Conservation (phyloP, 2,329 filamentous ascomycete species). For the Talaromyces islandicus region DNA sequence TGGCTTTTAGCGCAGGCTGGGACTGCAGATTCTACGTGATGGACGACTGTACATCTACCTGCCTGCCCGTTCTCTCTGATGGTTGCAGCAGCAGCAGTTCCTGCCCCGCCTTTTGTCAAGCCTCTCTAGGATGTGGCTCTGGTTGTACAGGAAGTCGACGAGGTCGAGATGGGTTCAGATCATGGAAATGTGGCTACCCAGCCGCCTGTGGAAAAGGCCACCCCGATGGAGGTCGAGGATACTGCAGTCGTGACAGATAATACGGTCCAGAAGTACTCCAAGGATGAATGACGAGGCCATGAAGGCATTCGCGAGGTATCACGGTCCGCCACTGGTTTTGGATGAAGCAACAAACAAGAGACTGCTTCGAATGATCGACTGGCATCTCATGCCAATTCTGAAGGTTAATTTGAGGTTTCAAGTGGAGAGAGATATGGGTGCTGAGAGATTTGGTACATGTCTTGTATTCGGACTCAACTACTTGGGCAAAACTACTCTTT, state of each 20-base stretch:
- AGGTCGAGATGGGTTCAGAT: background rate
- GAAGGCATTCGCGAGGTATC: constrained; percentile 44
- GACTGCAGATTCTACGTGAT: background rate
- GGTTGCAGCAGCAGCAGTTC: background rate
- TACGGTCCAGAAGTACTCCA: constrained; percentile 34
- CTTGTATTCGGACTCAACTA: background rate
- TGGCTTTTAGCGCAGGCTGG: background rate
- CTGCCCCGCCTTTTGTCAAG: background rate
- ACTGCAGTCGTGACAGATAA: background rate
- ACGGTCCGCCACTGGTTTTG: constrained; percentile 44
- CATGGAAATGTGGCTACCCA: background rate
- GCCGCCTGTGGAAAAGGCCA: background rate
- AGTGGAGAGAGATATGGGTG: background rate
- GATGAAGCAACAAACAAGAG: constrained; percentile 50
- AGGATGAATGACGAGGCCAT: constrained; percentile 53
- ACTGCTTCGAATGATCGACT: constrained; percentile 52
- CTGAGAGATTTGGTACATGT: background rate
- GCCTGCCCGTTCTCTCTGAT: background rate
- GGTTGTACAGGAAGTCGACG: background rate
- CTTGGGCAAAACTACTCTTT: background rate
- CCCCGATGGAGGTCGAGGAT: background rate
- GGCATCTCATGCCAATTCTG: constrained; percentile 48
- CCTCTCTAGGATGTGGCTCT: background rate
- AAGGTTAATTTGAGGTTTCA: background rate
- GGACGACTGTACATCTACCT: background rate